Evolutionary conservation across 1,284 basidiomycete species (phyloP), one percentile per base, ranked within the genome.

Genomic region (Tilletia caries): DNA sequence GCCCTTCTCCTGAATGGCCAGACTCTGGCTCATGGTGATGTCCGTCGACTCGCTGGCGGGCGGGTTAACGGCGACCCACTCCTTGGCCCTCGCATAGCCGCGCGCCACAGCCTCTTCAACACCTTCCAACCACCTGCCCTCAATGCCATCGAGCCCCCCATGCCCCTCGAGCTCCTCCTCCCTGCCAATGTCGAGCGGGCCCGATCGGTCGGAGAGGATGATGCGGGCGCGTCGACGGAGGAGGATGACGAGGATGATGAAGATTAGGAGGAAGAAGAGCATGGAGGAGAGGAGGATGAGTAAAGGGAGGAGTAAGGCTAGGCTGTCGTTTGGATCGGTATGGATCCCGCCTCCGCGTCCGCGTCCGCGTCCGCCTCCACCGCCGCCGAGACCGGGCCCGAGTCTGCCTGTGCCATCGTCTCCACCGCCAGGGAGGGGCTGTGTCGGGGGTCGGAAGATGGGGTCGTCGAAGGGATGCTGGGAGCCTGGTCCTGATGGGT

Each of bases 71-170:
- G 67, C 46, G 32, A 43, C 85, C 88, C 76, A 80, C 92, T 95
- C 92, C 88, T 93, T 95, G 23, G 93, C 92, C 73, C 92, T 88
- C 64, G 88, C 86, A 84, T 97, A 98, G 34, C 89, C 89, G 68
- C 90, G 86, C 68, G 89, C 87, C 27, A 88, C 87, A 33, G 85
- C 83, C 71, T 95, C 92, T 67, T 88, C 85, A 37, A 90, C 90
- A 23, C 86, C 88, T 85, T 98, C 94, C 65, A 98, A 87, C 96
- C 96, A 98, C 76, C 94, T 88, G 79, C 89, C 86, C 85, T 98
- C 95, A 43, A 98, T 87, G 67, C 90, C 91, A 62, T 93, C 92
- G 71, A 96, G 90, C 29, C 93, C 94, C 52, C 94, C 94, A 71
- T 95, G 92, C 5, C 91, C 91, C 67, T 94, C 91, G 15, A 83